These are phyloP conservation scores for Ballota nigra DNA, from an alignment of 257 asterid species.

Conservation along the genomic window DNA sequence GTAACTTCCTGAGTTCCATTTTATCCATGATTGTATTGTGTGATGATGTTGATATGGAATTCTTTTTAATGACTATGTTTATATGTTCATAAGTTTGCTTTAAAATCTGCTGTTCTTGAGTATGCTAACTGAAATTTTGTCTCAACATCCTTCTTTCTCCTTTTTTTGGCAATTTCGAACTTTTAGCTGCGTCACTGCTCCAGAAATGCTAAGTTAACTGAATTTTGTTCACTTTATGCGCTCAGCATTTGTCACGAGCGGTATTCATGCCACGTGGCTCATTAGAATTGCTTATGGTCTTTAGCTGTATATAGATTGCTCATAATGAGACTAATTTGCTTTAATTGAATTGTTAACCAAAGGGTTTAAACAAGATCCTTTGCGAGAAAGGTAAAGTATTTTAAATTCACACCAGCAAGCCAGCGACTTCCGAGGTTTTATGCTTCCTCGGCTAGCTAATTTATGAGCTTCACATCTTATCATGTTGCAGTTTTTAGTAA, in stretches of 20 bases:
- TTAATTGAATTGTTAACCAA: not conserved
- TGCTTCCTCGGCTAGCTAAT: not conserved
- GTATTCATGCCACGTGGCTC: not conserved
- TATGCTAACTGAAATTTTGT: not conserved
- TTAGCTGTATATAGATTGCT: not conserved
- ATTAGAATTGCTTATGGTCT: not conserved
- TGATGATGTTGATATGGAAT: not conserved
- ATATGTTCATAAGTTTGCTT: not conserved
- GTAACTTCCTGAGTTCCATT: not conserved
- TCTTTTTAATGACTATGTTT: not conserved
- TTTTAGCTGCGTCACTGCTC: not conserved
- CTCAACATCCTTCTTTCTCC: not conserved
- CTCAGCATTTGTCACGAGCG: not conserved
- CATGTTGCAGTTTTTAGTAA: not conserved
- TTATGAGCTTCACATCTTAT: not conserved
- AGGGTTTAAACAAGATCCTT: not conserved
- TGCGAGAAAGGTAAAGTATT: not conserved
- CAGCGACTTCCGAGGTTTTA: not conserved
- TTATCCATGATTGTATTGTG: no score
- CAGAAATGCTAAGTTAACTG: not conserved
- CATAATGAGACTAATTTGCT: not conserved
- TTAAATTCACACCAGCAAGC: not conserved
- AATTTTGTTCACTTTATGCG: not conserved
- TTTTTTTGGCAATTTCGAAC: not conserved
- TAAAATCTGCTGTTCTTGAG: not conserved